phyloP scores from a whole-genome alignment of 768 basidiomycete genomes.

The Russula brevipes region DNA sequence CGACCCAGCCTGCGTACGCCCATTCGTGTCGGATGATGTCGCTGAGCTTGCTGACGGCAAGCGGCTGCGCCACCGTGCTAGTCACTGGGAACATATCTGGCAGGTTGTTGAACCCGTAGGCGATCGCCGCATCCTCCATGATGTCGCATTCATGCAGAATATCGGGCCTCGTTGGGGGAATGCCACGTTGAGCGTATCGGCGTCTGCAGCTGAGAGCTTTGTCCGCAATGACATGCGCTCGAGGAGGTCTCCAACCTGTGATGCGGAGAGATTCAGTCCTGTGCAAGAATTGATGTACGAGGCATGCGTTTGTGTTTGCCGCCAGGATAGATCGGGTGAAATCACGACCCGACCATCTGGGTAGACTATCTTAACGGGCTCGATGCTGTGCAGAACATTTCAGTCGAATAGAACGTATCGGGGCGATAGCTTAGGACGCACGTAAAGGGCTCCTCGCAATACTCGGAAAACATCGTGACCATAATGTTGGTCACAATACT shows the following conservation, averaged over 20 bases:
- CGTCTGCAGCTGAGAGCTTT: slow-evolving; percentile 44
- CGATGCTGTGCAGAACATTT: slow-evolving; percentile 55
- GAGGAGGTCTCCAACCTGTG: slow-evolving; percentile 67
- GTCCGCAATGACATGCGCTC: slow-evolving; percentile 76
- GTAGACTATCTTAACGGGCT: slow-evolving; percentile 82
- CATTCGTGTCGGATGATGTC: slow-evolving; percentile 88
- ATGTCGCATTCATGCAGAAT: slow-evolving; percentile 98
- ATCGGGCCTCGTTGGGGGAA: slow-evolving; percentile 96
- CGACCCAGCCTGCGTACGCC: slow-evolving; percentile 93
- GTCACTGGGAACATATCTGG: slow-evolving; percentile 88
- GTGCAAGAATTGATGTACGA: slow-evolving; percentile 97
- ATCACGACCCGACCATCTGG: slow-evolving; percentile 72
- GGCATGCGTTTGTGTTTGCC: slow-evolving; percentile 65
- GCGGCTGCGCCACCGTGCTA: slow-evolving; percentile 90
- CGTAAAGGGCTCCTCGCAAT: slow-evolving; percentile 89
- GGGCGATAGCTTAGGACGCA: slow-evolving; percentile 39
- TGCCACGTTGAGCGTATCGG: slow-evolving; percentile 66
- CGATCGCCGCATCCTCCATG: slow-evolving; percentile 97
- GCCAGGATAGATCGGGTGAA: slow-evolving; percentile 75
- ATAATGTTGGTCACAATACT: slow-evolving; percentile 94
- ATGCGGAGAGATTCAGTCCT: slow-evolving; percentile 64
- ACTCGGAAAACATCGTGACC: slow-evolving; percentile 97
- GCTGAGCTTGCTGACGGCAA: slow-evolving; percentile 82
- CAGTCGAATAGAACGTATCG: slow-evolving; percentile 1
- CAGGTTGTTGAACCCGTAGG: slow-evolving; percentile 96